Percentiles rank a stretch among this genome's conserved stretches.
These are phyloP conservation scores for Pseudocercospora fijiensis DNA, from an alignment of 2,329 filamentous ascomycete genomes.

Conservation along the genomic window DNA sequence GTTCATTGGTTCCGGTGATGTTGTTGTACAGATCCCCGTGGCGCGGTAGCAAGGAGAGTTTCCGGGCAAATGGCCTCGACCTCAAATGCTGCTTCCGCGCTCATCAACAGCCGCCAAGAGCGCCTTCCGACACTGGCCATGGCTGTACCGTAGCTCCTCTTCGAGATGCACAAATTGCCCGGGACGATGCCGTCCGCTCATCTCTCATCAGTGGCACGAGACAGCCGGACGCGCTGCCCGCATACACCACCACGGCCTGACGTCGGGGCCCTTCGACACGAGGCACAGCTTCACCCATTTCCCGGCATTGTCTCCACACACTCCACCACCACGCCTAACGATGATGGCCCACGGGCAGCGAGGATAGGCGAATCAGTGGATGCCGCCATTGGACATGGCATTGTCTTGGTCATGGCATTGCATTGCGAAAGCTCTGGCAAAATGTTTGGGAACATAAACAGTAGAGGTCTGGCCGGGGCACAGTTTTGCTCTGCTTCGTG, in stretches of 20 bases:
- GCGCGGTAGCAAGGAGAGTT: no score
- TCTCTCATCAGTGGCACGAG: background rate
- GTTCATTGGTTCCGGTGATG: no score
- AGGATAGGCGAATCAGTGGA: constrained; percentile 5
- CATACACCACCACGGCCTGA: constrained; percentile 3
- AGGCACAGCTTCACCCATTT: background rate
- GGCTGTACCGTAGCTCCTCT: background rate
- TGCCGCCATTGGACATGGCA: background rate
- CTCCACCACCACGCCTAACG: background rate
- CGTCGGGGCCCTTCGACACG: constrained; percentile 11
- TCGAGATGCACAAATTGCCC: background rate
- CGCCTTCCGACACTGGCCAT: background rate
- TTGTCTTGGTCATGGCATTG: background rate
- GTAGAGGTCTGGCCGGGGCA: background rate
- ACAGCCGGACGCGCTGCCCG: background rate
- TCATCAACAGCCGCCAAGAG: background rate
- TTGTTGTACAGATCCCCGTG: no score
- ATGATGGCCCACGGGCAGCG: background rate
- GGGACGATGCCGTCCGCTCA: background rate
- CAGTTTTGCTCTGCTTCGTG: constrained; percentile 2
- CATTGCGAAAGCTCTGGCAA: background rate
- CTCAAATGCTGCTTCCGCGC: background rate
- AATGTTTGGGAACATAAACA: constrained; percentile 3
- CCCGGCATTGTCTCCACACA: background rate
- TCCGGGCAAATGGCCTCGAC: background rate